Conservation (phyloP, 257 asterid species). For the Orobanche coerulescens region DNA sequence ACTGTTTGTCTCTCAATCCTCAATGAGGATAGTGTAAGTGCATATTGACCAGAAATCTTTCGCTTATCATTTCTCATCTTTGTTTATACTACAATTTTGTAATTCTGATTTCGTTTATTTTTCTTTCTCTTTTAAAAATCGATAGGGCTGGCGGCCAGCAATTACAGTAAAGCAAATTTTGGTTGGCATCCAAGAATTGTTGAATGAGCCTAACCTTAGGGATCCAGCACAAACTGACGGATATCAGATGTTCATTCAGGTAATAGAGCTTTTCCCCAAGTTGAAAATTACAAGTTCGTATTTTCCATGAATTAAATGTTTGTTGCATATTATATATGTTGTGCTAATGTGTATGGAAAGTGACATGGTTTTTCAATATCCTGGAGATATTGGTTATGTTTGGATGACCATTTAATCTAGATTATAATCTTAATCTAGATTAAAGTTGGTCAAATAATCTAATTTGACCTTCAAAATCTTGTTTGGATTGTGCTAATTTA, state of each 20-base stretch:
- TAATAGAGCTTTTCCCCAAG: slow-evolving; percentile 2
- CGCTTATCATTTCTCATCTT: neutral
- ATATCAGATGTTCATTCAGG: slow-evolving; percentile 49
- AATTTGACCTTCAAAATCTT: no score
- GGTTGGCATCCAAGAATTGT: slow-evolving; percentile 49
- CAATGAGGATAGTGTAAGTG: slow-evolving; percentile 73
- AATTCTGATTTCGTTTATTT: no score
- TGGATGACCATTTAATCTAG: no score
- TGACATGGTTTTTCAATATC: neutral
- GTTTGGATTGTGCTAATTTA: no score
- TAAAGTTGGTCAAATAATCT: no score
- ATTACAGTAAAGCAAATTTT: slow-evolving; percentile 56
- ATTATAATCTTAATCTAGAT: no score
- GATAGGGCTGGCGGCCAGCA: slow-evolving; percentile 53
- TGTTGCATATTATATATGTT: neutral
- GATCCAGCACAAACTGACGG: slow-evolving; percentile 63
- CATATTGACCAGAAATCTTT: neutral
- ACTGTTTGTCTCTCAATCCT: slow-evolving; percentile 81
- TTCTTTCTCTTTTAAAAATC: neutral
- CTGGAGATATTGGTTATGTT: no score
- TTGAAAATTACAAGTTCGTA: neutral
- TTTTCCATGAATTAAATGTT: neutral
- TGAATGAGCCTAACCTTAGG: slow-evolving; percentile 47
- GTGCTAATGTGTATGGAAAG: neutral
- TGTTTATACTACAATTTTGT: neutral